Percentiles rank a stretch among this genome's conserved stretches.
These are phyloP conservation scores for Gonapodya prolifera DNA, from an alignment of 192 early-diverging fungal species.

Conservation along the genomic window DNA sequence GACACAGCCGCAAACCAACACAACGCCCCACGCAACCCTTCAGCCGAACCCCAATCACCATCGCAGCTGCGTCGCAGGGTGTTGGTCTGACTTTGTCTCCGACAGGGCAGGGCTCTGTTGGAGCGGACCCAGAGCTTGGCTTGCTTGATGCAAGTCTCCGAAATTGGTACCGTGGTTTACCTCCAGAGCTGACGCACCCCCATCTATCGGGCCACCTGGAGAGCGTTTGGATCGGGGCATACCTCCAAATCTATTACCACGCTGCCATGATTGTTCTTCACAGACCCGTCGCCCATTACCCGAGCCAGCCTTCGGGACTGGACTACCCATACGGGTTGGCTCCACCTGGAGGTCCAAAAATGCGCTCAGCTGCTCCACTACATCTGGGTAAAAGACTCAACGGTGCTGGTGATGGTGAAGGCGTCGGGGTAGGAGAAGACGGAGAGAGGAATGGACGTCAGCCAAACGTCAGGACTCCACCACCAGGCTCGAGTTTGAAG, in stretches of 20 bases:
- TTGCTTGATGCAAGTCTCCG: background rate
- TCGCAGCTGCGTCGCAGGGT: background rate
- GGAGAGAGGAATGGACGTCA: background rate
- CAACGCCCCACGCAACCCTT: background rate
- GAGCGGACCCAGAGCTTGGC: background rate
- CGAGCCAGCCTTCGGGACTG: background rate
- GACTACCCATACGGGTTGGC: background rate
- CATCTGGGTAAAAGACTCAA: background rate
- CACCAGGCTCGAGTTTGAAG: background rate
- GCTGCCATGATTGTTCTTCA: background rate
- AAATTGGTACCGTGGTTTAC: constrained; percentile 1
- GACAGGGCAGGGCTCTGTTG: background rate
- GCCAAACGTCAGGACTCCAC: background rate
- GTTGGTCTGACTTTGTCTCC: background rate
- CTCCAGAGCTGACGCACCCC: constrained; percentile 1
- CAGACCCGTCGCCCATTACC: background rate
- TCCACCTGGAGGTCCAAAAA: background rate
- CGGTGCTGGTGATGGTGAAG: background rate
- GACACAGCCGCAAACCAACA: background rate
- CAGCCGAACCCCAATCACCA: background rate
- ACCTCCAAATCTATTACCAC: constrained; percentile 3
- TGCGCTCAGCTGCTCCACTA: background rate
- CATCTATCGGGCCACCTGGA: constrained; percentile 3
- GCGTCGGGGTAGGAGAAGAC: background rate
- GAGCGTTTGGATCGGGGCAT: constrained; percentile 1